phyloP scores from a whole-genome alignment of 176 grass and related monocot species.

The Phragmites australis region DNA sequence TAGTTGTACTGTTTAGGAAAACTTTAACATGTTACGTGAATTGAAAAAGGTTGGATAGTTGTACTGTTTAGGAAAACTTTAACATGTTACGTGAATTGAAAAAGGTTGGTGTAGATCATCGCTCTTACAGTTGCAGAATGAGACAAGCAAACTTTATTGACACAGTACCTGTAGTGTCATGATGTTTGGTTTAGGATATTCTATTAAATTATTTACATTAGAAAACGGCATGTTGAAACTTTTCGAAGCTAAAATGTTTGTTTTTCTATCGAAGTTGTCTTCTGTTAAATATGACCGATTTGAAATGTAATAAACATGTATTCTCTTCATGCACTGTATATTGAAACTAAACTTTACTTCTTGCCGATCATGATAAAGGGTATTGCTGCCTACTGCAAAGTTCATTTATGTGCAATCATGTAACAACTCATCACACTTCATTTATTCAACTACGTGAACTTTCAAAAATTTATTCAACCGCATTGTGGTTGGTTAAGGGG shows the following conservation, averaged over 20 bases:
- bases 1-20: neutral
- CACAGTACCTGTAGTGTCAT: neutral
- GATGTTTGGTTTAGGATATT: neutral
- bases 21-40: neutral
- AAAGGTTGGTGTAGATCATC: neutral
- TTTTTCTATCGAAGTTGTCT: neutral
- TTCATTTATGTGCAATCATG: neutral
- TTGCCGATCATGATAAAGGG: constrained; percentile 6
- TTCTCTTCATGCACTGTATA: neutral
- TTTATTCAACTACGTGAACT: neutral
- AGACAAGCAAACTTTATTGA: neutral
- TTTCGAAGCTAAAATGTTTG: neutral
- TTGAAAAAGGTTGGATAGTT: neutral
- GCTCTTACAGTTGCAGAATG: neutral
- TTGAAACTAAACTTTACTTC: neutral
- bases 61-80: neutral
- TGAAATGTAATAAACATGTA: neutral
- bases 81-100: neutral
- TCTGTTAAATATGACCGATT: neutral
- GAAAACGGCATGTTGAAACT: neutral
- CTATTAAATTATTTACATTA: constrained; percentile 14
- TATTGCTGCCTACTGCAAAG: neutral
- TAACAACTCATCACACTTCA: neutral
- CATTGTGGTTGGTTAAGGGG: neutral
- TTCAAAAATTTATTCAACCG: neutral